phyloP scores from a whole-genome alignment of 2,329 filamentous ascomycete genomes.

The Amphichorda felina region DNA sequence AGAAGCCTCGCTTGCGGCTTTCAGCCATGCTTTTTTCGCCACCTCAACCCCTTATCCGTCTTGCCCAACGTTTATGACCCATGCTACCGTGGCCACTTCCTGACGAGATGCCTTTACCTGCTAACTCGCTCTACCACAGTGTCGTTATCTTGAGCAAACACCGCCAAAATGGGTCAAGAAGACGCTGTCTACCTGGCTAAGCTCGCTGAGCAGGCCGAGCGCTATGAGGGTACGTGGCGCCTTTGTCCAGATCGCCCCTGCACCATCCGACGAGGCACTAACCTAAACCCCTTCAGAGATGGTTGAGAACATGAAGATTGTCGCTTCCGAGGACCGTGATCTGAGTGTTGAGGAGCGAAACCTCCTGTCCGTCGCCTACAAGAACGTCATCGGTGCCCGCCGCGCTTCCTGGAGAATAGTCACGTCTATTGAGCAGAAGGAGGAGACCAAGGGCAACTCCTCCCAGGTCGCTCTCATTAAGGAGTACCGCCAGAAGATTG shows the following conservation, averaged over 20 bases:
- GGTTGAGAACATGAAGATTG: slow-evolving; percentile 99
- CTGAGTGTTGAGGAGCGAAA: slow-evolving; percentile 92
- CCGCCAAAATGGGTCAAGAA: slow-evolving; percentile 90
- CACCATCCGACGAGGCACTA: not conserved
- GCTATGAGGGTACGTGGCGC: slow-evolving; percentile 80
- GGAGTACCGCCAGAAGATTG: slow-evolving; percentile 98
- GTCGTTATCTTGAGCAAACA: slow-evolving; percentile 7
- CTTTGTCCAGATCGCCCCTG: not conserved
- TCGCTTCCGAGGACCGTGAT: slow-evolving; percentile 77
- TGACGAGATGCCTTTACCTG: no score
- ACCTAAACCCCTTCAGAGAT: slow-evolving; percentile 54
- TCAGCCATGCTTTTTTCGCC: no score
- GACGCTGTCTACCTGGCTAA: slow-evolving; percentile 99
- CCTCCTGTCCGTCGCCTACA: slow-evolving; percentile 95
- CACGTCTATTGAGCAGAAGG: slow-evolving; percentile 98
- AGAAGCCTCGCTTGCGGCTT: no score
- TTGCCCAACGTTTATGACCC: no score
- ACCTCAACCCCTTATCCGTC: no score
- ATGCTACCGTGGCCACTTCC: no score
- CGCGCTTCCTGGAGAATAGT: slow-evolving; percentile 98
- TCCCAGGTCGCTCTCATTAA: slow-evolving; percentile 85
- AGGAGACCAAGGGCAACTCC: slow-evolving; percentile 97
- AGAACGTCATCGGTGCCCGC: slow-evolving; percentile 95
- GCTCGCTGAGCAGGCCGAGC: slow-evolving; percentile 99
- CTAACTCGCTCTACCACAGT: slow-evolving; percentile 1